Evolutionary conservation across 495 filamentous ascomycete species (phyloP).

Genomic region (Podospora comata): DNA sequence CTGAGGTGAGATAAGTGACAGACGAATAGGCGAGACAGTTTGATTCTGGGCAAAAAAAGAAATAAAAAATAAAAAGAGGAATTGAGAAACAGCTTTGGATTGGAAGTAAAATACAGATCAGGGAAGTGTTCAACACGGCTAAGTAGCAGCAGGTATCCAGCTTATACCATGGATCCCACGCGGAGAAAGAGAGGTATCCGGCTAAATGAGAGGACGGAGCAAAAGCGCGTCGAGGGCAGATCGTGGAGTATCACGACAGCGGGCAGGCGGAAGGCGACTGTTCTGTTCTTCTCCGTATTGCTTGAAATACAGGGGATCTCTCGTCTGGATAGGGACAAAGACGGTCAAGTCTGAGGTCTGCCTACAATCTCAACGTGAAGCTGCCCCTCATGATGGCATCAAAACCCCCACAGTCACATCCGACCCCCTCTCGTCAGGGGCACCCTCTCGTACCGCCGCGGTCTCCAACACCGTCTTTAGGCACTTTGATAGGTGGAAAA

Average conservation of each 20-base stretch:
- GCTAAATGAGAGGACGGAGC: conserved; percentile 7
- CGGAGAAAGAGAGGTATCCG: neutral
- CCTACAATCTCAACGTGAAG: neutral
- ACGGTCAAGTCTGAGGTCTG: neutral
- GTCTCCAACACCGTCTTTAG: neutral
- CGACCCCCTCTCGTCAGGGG: neutral
- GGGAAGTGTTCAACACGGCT: neutral
- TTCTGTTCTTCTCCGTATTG: neutral
- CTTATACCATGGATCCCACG: neutral
- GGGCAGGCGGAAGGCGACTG: neutral
- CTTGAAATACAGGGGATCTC: neutral
- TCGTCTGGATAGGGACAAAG: neutral
- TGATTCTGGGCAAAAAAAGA: neutral
- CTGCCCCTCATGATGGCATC: neutral
- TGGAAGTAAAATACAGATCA: conserved; percentile 10
- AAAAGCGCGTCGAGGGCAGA: conserved; percentile 1
- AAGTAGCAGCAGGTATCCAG: neutral
- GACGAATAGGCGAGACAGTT: conserved; percentile 5
- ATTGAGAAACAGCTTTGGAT: neutral
- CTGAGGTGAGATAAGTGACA: neutral
- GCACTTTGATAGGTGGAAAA: conserved; percentile 22
- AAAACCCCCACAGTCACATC: conserved; percentile 5
- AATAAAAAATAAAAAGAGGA: neutral
- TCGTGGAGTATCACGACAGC: conserved; percentile 4
- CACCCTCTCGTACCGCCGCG: neutral